Evolutionary conservation across 192 early-diverging fungal species (phyloP).

Genomic region (Thamnidium elegans): DNA sequence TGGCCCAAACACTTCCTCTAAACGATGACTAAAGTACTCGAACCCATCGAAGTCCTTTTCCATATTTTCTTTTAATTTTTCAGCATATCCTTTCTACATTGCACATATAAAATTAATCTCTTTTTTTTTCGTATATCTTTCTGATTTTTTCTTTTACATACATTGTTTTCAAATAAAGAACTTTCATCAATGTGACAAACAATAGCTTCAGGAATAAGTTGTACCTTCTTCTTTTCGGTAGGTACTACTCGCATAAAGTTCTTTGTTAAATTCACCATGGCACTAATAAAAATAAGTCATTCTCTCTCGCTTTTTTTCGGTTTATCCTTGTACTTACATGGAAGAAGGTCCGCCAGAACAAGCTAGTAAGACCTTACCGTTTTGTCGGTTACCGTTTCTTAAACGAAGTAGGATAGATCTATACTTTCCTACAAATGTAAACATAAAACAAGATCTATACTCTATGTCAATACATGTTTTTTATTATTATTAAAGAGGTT

Average conservation of each 20-base stretch:
- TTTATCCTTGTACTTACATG: constrained; percentile 42
- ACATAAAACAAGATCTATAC: constrained; percentile 65
- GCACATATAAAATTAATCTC: too few species aligned
- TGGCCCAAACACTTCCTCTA: constrained; percentile 68
- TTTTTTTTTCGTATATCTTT: not conserved
- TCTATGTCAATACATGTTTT: too few species aligned
- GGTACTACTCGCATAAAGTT: constrained; percentile 58
- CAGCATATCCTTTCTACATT: constrained; percentile 29
- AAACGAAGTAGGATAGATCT: constrained; percentile 59
- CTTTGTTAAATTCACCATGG: constrained; percentile 61
- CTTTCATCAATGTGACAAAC: constrained; percentile 83
- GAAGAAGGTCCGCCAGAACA: constrained; percentile 86
- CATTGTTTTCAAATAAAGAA: constrained; percentile 44
- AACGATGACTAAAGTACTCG: constrained; percentile 35
- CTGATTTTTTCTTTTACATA: not conserved
- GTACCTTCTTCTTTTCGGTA: constrained; percentile 54
- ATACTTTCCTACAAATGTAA: constrained; percentile 66
- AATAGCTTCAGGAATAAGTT: constrained; percentile 56
- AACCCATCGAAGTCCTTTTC: constrained; percentile 40
- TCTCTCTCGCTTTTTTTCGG: not conserved
- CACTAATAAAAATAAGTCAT: constrained; percentile 36
- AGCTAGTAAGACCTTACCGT: constrained; percentile 69
- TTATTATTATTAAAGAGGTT: too few species aligned
- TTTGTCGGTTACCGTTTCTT: constrained; percentile 33
- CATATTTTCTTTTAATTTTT: constrained; percentile 40